Conservation (phyloP, 192 early-diverging fungal species). For the Piromyces sp. region DNA sequence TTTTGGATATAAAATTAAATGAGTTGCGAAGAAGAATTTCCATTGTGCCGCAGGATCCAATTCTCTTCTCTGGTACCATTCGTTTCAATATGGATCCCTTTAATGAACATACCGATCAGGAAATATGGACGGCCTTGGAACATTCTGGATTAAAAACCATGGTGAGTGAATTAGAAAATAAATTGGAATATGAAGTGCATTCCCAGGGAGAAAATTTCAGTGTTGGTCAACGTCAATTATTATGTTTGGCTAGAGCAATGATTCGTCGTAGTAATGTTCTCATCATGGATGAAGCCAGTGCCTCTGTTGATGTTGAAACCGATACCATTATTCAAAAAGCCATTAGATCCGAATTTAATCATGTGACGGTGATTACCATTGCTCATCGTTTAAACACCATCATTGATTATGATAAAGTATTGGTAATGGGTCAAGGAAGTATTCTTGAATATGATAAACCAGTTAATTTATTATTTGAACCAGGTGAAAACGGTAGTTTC, state of each 20-base stretch:
- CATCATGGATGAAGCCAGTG: slow-evolving; percentile 66
- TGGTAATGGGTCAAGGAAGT: slow-evolving; percentile 61
- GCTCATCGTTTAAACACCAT: slow-evolving; percentile 25
- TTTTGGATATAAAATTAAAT: slow-evolving; percentile 27
- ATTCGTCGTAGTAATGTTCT: slow-evolving; percentile 36
- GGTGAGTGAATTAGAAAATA: slow-evolving; percentile 2
- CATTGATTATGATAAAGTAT: slow-evolving; percentile 63
- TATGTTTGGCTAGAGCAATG: slow-evolving; percentile 64
- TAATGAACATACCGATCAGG: slow-evolving; percentile 31
- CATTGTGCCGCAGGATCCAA: slow-evolving; percentile 49
- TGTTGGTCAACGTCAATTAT: slow-evolving; percentile 69
- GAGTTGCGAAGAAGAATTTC: slow-evolving; percentile 32
- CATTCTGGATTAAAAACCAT: no score
- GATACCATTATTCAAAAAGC: slow-evolving; percentile 58
- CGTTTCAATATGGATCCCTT: slow-evolving; percentile 55
- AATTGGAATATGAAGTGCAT: background rate
- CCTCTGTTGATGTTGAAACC: slow-evolving; percentile 54
- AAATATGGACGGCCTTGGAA: slow-evolving; percentile 52
- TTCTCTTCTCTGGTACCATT: slow-evolving; percentile 36
- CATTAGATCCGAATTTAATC: slow-evolving; percentile 18
- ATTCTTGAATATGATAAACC: slow-evolving; percentile 74
- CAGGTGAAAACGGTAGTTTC: background rate
- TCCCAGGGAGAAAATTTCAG: slow-evolving; percentile 56
- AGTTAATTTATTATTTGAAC: slow-evolving; percentile 34
- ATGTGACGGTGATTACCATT: background rate